A percentile compares a stretch with the other conserved stretches of the same genome.
phyloP scores from a whole-genome alignment of 1,139 yeast genomes.

The Kodamaea suecica region DNA sequence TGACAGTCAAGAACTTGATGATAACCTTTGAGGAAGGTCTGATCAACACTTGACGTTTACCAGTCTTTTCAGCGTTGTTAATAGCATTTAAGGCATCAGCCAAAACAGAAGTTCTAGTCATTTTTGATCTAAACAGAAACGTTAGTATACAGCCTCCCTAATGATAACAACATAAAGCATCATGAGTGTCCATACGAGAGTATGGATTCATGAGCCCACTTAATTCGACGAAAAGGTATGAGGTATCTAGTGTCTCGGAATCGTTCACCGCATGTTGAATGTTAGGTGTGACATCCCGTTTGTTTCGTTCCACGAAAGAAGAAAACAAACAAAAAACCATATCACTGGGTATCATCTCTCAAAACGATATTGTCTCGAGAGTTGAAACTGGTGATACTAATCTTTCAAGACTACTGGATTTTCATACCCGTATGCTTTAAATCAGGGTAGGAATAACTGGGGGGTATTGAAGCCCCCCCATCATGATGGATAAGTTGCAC shows the following conservation, averaged over 20 bases:
- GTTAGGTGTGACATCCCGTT: slow-evolving; percentile 6
- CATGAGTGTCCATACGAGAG: slow-evolving; percentile 37
- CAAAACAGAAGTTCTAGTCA: slow-evolving; percentile 98
- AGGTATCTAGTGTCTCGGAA: slow-evolving; percentile 32
- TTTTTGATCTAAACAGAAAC: slow-evolving; percentile 30
- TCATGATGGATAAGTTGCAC: slow-evolving; percentile 8
- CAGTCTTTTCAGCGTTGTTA: slow-evolving; percentile 99
- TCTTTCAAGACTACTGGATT: slow-evolving; percentile 19
- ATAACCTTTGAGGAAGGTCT: slow-evolving; percentile 99
- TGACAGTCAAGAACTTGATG: slow-evolving; percentile 92
- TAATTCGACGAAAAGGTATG: slow-evolving; percentile 10
- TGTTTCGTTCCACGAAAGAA: no score
- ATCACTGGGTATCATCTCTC: slow-evolving; percentile 2
- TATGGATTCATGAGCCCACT: slow-evolving; percentile 35
- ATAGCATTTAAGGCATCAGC: slow-evolving; percentile 98
- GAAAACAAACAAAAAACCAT: slow-evolving; percentile 2
- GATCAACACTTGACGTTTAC: slow-evolving; percentile 97
- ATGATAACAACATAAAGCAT: slow-evolving; percentile 20
- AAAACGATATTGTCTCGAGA: no score
- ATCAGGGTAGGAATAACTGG: slow-evolving; percentile 6
- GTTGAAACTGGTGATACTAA: slow-evolving; percentile 4
- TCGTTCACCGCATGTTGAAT: slow-evolving; percentile 18
- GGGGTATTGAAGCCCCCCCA: neutral
- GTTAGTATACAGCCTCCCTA: slow-evolving; percentile 12
- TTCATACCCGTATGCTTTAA: slow-evolving; percentile 13